A percentile compares a stretch with the other conserved stretches of the same genome.
phyloP scores from a whole-genome alignment of 257 asterid species.

The Solanum chilense region DNA sequence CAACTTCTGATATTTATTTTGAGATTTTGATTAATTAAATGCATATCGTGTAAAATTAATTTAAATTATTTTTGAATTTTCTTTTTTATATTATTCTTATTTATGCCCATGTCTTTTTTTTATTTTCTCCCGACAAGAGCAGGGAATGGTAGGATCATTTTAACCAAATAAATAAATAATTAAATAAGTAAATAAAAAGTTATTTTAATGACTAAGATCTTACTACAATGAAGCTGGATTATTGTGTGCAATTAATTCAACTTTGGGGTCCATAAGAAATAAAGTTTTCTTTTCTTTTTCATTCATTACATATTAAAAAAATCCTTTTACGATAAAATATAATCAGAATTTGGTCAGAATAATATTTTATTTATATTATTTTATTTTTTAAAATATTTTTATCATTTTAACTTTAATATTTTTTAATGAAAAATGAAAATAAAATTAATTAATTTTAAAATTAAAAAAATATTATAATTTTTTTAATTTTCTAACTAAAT shows the following conservation, averaged over 20 bases:
- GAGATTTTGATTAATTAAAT: neutral
- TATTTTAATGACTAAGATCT: constrained; percentile 8
- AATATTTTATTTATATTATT: no score
- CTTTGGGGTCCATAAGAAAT: constrained; percentile 7
- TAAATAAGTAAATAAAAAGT: no score
- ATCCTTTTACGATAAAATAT: no score
- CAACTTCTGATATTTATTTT: neutral
- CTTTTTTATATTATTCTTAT: neutral
- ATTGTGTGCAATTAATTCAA: constrained; percentile 21
- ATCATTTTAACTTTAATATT: no score
- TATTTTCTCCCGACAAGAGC: constrained; percentile 1
- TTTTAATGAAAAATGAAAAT: no score
- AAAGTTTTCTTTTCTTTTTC: neutral
- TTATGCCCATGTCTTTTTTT: neutral
- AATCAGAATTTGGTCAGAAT: no score
- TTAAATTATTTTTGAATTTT: no score
- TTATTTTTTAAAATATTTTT: no score
- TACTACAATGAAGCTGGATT: constrained; percentile 11
- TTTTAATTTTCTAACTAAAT: no score
- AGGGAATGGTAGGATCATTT: constrained; percentile 1
- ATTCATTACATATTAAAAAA: neutral
- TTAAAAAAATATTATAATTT: no score
- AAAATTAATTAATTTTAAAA: no score
- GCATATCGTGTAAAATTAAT: neutral
- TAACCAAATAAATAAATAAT: neutral